A percentile compares a stretch with the other conserved stretches of the same genome.
phyloP scores from a whole-genome alignment of 495 filamentous ascomycete species.

The Podospora sp. region DNA sequence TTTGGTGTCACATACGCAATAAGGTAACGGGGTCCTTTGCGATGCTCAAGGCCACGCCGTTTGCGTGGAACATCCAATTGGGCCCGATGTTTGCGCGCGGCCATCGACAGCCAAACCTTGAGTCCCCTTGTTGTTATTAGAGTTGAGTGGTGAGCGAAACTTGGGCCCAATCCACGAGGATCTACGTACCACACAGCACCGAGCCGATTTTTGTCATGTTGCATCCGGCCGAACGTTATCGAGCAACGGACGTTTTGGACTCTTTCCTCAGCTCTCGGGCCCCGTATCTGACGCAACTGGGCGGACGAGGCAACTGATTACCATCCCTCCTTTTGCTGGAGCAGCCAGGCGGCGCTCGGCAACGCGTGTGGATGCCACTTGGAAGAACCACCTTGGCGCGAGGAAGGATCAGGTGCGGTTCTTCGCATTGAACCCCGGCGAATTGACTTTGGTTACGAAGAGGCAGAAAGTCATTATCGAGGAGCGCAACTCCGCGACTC shows the following conservation, averaged over 20 bases:
- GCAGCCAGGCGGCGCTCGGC: background rate
- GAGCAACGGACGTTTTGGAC: background rate
- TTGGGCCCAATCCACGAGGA: background rate
- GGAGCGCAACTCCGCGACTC: background rate
- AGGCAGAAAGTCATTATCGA: conserved; percentile 9
- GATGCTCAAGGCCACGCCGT: background rate
- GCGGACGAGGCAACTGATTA: no score
- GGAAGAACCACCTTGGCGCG: no score
- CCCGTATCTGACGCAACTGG: background rate
- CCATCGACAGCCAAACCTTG: background rate
- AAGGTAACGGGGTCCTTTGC: background rate
- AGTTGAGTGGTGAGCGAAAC: conserved; percentile 1
- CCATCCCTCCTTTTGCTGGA: background rate
- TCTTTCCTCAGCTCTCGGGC: background rate
- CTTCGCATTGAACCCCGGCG: no score
- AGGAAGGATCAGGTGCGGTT: no score
- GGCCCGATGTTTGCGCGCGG: background rate
- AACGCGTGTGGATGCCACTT: no score
- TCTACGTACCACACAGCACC: background rate
- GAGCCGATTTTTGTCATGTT: background rate
- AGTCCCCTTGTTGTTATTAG: conserved; percentile 9
- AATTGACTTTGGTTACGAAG: background rate
- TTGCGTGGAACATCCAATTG: background rate
- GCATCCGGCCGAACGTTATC: background rate
- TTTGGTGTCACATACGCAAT: background rate